phyloP scores from a whole-genome alignment of 169 alveolate genomes.

The Babesia bigemina region DNA sequence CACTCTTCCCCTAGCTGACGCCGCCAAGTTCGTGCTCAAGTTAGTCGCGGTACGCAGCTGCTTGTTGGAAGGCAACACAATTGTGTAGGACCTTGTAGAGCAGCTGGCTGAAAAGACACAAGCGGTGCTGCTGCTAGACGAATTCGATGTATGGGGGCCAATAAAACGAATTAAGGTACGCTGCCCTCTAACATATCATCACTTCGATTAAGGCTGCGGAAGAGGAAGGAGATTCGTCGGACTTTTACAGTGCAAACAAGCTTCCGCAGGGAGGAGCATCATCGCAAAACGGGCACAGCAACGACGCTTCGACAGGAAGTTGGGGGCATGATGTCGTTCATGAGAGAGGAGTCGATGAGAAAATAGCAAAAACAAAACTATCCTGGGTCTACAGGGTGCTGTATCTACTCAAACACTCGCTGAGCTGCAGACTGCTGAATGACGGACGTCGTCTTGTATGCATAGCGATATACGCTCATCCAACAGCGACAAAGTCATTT shows the following conservation, averaged over 20 bases:
- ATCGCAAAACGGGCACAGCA: neutral
- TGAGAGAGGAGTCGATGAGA: neutral
- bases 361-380: slow-evolving; percentile 1
- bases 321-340: neutral
- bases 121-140: slow-evolving; percentile 17
- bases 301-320: neutral
- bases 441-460: slow-evolving; percentile 7
- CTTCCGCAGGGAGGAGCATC: neutral
- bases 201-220: neutral
- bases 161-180: slow-evolving; percentile 9
- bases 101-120: neutral
- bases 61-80: neutral
- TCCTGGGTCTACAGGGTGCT: slow-evolving; percentile 59
- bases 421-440: slow-evolving; percentile 23
- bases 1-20: neutral
- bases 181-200: too few species aligned
- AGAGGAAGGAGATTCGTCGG: neutral
- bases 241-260: neutral
- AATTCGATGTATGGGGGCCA: slow-evolving; percentile 36
- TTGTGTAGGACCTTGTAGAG: slow-evolving; percentile 9
- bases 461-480: slow-evolving; percentile 48
- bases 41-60: neutral
- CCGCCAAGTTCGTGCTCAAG: slow-evolving; percentile 1
- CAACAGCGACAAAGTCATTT: slow-evolving; percentile 21
- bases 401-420: slow-evolving; percentile 45